Evolutionary conservation across 768 basidiomycete genomes (phyloP).

Genomic region (button mushroom (Agaricus bisporus)): DNA sequence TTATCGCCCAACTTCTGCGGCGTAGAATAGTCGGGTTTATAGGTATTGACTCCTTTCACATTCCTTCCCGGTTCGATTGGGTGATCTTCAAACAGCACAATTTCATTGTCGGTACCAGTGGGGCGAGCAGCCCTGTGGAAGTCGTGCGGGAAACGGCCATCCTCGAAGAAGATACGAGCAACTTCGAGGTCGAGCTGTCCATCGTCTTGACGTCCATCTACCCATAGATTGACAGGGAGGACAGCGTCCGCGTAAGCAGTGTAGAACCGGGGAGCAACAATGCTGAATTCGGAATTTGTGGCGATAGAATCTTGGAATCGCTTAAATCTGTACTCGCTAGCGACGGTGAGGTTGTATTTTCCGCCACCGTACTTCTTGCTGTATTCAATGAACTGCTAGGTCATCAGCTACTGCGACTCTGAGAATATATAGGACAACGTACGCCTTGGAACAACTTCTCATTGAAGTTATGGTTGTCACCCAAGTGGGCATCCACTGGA

Average conservation of each 20-base stretch:
- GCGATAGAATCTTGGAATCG: conserved; percentile 18
- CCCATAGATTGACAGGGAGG: conserved; percentile 15
- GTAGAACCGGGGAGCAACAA: conserved; percentile 14
- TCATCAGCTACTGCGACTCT: not conserved
- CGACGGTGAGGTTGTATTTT: conserved; percentile 16
- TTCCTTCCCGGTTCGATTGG: conserved; percentile 15
- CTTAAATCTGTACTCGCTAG: conserved; percentile 12
- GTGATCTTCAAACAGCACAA: not conserved
- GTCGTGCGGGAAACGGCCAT: conserved; percentile 13
- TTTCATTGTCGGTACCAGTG: not conserved
- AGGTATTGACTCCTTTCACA: conserved; percentile 10
- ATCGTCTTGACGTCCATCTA: conserved; percentile 15
- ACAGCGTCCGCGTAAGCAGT: conserved; percentile 13
- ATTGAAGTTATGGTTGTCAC: conserved; percentile 18
- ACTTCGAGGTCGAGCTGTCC: conserved; percentile 11
- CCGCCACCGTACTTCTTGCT: conserved; percentile 17
- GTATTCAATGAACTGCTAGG: conserved; percentile 10
- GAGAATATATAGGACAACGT: not conserved
- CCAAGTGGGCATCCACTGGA: conserved; percentile 14
- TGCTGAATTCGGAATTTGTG: conserved; percentile 15
- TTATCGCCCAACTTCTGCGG: not conserved
- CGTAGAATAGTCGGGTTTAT: conserved; percentile 8
- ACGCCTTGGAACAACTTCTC: conserved; percentile 16
- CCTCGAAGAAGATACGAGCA: conserved; percentile 16
- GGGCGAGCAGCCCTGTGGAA: conserved; percentile 13